Conservation (phyloP, 1,284 basidiomycete species). For the Irpex sp. region DNA sequence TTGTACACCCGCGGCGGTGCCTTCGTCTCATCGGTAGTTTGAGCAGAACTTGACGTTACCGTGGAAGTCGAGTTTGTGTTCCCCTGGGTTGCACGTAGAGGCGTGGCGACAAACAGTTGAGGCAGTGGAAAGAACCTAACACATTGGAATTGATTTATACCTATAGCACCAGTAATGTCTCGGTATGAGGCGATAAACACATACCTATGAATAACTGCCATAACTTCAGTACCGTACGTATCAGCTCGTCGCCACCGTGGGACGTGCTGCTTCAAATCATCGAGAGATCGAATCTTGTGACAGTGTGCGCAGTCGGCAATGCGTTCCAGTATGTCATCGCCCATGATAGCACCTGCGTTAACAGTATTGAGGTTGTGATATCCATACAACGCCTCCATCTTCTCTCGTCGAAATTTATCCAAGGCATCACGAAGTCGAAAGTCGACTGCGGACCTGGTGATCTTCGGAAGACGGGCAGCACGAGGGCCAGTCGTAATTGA, state of each 20-base stretch:
- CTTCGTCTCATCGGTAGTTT: neutral
- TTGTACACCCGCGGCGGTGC: neutral
- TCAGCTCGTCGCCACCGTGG: neutral
- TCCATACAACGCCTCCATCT: neutral
- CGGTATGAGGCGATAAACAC: no score
- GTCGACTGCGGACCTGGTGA: neutral
- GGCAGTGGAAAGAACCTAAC: neutral
- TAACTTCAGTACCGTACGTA: conserved; percentile 1
- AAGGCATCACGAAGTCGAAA: neutral
- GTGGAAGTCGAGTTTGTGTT: no score
- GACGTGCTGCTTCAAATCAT: conserved; percentile 7
- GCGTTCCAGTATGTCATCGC: conserved; percentile 16
- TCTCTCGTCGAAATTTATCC: conserved; percentile 4
- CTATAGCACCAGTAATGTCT: no score
- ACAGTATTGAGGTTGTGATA: neutral
- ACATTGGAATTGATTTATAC: no score
- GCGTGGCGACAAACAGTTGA: neutral
- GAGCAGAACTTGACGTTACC: no score
- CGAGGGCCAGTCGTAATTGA: neutral
- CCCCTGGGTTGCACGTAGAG: neutral
- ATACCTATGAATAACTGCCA: conserved; percentile 1
- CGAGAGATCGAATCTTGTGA: conserved; percentile 10
- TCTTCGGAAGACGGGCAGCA: neutral
- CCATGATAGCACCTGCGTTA: conserved; percentile 17
- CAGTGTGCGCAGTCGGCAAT: conserved; percentile 22